phyloP scores from a whole-genome alignment of 495 filamentous ascomycete species.

The Penicillium ucsense region DNA sequence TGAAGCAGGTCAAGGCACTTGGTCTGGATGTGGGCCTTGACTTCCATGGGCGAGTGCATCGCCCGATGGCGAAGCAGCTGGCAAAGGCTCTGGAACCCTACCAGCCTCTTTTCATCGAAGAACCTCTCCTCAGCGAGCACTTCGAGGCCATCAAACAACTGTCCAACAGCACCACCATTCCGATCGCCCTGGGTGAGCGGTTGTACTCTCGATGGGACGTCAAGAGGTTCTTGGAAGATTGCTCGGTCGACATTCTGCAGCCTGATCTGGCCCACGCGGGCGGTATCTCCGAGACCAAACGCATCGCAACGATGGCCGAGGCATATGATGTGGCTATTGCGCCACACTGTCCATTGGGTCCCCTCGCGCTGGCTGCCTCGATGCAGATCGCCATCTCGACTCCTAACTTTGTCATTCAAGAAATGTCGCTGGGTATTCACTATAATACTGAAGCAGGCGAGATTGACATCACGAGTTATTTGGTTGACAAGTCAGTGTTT shows the following conservation, averaged over 20 bases:
- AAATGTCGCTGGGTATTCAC: slow-evolving; percentile 76
- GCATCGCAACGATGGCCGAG: slow-evolving; percentile 66
- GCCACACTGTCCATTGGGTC: slow-evolving; percentile 70
- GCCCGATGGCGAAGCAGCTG: slow-evolving; percentile 78
- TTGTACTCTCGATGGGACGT: slow-evolving; percentile 70
- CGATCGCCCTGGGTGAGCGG: slow-evolving; percentile 70
- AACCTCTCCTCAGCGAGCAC: slow-evolving; percentile 66
- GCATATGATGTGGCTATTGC: slow-evolving; percentile 72
- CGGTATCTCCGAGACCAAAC: slow-evolving; percentile 65
- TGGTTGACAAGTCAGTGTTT: slow-evolving; percentile 55
- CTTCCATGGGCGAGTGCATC: slow-evolving; percentile 72
- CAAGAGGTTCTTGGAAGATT: slow-evolving; percentile 61
- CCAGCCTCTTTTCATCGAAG: slow-evolving; percentile 68
- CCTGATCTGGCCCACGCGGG: slow-evolving; percentile 70
- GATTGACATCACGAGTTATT: slow-evolving; percentile 59
- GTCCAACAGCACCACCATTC: slow-evolving; percentile 48
- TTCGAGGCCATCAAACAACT: slow-evolving; percentile 61
- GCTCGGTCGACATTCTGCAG: slow-evolving; percentile 64
- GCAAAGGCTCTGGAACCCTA: slow-evolving; percentile 62
- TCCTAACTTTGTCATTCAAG: slow-evolving; percentile 71
- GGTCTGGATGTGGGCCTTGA: slow-evolving; percentile 69
- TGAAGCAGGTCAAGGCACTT: slow-evolving; percentile 59
- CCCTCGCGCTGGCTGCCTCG: slow-evolving; percentile 66
- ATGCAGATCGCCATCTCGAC: slow-evolving; percentile 58
- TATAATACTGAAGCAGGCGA: slow-evolving; percentile 59